phyloP scores from a whole-genome alignment of 345 rosid species.

The Lepidium africanum region DNA sequence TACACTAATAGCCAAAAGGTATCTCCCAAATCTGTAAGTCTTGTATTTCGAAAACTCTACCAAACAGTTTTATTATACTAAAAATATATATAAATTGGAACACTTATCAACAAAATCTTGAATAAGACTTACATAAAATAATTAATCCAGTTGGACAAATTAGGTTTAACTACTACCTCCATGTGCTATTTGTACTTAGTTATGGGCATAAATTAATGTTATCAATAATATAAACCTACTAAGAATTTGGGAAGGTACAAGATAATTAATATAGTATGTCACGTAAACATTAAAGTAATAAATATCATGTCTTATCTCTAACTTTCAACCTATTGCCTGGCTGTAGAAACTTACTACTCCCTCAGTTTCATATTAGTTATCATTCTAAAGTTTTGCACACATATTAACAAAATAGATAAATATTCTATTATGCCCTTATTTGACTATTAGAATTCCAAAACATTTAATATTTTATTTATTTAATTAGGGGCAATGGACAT shows the following conservation, averaged over 20 bases:
- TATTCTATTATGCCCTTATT: too few relatives aligned
- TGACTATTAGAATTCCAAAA: too few relatives aligned
- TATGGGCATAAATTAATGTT: not conserved
- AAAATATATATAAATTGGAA: not conserved
- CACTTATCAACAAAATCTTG: not conserved
- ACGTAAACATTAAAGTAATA: not conserved
- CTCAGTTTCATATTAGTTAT: too few relatives aligned
- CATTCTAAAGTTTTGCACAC: too few relatives aligned
- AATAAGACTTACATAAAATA: not conserved
- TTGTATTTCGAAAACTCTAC: not conserved
- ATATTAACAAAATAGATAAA: too few relatives aligned
- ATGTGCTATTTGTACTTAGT: slow-evolving; percentile 7
- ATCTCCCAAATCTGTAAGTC: not conserved
- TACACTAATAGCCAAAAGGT: not conserved
- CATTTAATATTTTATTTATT: too few relatives aligned
- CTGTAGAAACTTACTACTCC: not conserved
- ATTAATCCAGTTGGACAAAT: slow-evolving; percentile 1
- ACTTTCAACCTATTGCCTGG: not conserved
- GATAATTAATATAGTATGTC: not conserved
- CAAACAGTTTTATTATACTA: not conserved
- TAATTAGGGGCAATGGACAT: too few relatives aligned
- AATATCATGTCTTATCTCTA: not conserved
- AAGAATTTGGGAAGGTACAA: not conserved
- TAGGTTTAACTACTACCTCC: slow-evolving; percentile 2
- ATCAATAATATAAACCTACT: not conserved